A percentile compares a stretch with the other conserved stretches of the same genome.
Conservation (phyloP, 768 basidiomycete genomes). For the Mycena amicta region DNA sequence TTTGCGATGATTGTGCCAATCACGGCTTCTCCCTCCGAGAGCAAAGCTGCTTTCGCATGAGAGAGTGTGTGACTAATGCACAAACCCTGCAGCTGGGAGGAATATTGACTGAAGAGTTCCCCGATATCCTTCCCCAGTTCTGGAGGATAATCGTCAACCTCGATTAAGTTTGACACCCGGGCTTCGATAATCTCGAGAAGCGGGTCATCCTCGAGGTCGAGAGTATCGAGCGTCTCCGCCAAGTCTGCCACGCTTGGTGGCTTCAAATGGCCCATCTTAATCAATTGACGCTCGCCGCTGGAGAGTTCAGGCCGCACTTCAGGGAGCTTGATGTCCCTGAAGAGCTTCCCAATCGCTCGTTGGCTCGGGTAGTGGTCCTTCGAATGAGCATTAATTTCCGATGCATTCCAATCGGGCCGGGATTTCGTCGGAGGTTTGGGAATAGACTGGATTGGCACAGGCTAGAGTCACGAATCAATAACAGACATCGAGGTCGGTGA, state of each 20-base stretch:
- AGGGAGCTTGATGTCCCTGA: constrained; percentile 60
- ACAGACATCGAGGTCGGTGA: background rate
- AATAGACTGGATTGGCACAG: constrained; percentile 42
- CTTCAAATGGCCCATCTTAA: constrained; percentile 16
- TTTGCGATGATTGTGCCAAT: constrained; percentile 70
- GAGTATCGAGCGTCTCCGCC: constrained; percentile 21
- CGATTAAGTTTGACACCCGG: constrained; percentile 31
- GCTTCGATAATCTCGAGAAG: constrained; percentile 31
- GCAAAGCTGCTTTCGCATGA: constrained; percentile 38
- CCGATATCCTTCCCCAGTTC: constrained; percentile 33
- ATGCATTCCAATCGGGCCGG: constrained; percentile 69
- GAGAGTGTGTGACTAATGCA: constrained; percentile 52
- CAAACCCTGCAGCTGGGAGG: constrained; percentile 48
- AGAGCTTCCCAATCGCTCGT: constrained; percentile 63
- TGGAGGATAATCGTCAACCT: constrained; percentile 23
- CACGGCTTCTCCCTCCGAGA: constrained; percentile 66
- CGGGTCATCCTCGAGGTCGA: constrained; percentile 23
- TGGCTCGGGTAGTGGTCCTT: constrained; percentile 53
- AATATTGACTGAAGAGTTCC: constrained; percentile 44
- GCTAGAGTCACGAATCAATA: constrained; percentile 15
- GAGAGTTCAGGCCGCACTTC: constrained; percentile 16
- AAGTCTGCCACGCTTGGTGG: constrained; percentile 25
- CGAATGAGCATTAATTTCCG: constrained; percentile 49
- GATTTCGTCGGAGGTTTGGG: constrained; percentile 41
- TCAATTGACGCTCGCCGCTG: constrained; percentile 23